A percentile compares a stretch with the other conserved stretches of the same genome.
phyloP scores from a whole-genome alignment of 2,329 filamentous ascomycete genomes.

The Hymenoscyphus fructigenus region DNA sequence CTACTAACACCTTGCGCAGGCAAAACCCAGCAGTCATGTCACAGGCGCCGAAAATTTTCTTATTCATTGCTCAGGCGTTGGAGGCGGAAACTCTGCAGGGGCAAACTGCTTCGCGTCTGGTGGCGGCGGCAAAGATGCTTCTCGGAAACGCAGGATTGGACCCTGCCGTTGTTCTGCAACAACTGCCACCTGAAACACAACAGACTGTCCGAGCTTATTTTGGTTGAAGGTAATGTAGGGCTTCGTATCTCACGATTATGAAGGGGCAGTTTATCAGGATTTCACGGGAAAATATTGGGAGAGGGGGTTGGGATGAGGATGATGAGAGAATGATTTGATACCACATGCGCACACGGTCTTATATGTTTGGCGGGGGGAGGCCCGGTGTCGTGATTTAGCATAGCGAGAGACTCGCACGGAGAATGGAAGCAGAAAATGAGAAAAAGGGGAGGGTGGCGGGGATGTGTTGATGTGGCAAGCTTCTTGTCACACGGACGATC shows the following conservation, averaged over 20 bases:
- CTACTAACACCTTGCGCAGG: slow-evolving; percentile 50
- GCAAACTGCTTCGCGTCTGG: slow-evolving; percentile 74
- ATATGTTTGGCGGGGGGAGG: slow-evolving; percentile 13
- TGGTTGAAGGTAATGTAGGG: slow-evolving; percentile 46
- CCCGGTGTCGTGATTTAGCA: slow-evolving; percentile 20
- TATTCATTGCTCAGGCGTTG: slow-evolving; percentile 81
- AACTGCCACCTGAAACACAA: slow-evolving; percentile 78
- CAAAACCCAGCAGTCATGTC: slow-evolving; percentile 79
- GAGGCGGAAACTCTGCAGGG: slow-evolving; percentile 89
- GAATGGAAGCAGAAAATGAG: neutral
- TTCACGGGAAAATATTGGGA: neutral
- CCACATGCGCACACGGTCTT: slow-evolving; percentile 28
- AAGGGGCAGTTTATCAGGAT: neutral
- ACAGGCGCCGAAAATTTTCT: slow-evolving; percentile 79
- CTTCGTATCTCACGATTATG: neutral
- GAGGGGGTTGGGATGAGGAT: slow-evolving; percentile 16
- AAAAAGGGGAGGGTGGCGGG: neutral
- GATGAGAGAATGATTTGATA: slow-evolving; percentile 27
- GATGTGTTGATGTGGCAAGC: neutral
- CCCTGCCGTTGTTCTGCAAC: slow-evolving; percentile 70
- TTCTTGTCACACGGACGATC: neutral
- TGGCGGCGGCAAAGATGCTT: slow-evolving; percentile 74
- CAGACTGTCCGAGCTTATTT: slow-evolving; percentile 78
- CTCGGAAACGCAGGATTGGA: slow-evolving; percentile 73
- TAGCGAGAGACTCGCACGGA: slow-evolving; percentile 12